Evolutionary conservation across 1,284 basidiomycete genomes (phyloP).

Genomic region (Chiua sp.): DNA sequence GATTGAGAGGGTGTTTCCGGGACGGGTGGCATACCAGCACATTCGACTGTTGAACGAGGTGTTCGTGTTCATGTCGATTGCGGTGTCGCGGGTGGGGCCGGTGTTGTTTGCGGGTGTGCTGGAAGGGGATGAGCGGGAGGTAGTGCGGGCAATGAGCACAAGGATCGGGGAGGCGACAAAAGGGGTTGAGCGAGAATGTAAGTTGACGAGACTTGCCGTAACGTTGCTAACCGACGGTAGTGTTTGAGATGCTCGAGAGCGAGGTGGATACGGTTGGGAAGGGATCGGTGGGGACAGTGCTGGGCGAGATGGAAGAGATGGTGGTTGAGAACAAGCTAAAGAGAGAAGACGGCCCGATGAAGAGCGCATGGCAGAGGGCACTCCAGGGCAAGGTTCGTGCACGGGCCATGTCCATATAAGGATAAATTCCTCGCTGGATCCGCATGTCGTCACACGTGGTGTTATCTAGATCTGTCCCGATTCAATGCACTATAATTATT

Average conservation of each 20-base stretch:
- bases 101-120: slow-evolving; percentile 54
- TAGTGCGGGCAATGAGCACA: slow-evolving; percentile 27
- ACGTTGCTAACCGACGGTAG: slow-evolving; percentile 20
- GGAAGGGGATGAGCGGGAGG: slow-evolving; percentile 21
- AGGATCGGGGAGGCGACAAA: slow-evolving; percentile 23
- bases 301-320: slow-evolving; percentile 64
- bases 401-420: slow-evolving; percentile 36
- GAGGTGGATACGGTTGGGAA: slow-evolving; percentile 24
- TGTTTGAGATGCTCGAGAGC: slow-evolving; percentile 27
- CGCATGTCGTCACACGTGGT: not conserved
- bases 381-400: slow-evolving; percentile 17
- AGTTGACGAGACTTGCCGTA: slow-evolving; percentile 2
- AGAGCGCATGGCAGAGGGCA: slow-evolving; percentile 53
- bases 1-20: slow-evolving; percentile 62
- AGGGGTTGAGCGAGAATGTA: slow-evolving; percentile 36
- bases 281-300: slow-evolving; percentile 45
- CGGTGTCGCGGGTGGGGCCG: slow-evolving; percentile 69
- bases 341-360: slow-evolving; percentile 57
- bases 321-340: slow-evolving; percentile 65
- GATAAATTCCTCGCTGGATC: slow-evolving; percentile 16
- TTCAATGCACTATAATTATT: slow-evolving; percentile 18
- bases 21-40: slow-evolving; percentile 73
- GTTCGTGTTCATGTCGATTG: slow-evolving; percentile 74
- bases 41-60: slow-evolving; percentile 77
- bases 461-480: slow-evolving; percentile 19